Base-by-base conservation (phyloP, 805 yeast genomes). In the Yarrowia alimentaria region DNA sequence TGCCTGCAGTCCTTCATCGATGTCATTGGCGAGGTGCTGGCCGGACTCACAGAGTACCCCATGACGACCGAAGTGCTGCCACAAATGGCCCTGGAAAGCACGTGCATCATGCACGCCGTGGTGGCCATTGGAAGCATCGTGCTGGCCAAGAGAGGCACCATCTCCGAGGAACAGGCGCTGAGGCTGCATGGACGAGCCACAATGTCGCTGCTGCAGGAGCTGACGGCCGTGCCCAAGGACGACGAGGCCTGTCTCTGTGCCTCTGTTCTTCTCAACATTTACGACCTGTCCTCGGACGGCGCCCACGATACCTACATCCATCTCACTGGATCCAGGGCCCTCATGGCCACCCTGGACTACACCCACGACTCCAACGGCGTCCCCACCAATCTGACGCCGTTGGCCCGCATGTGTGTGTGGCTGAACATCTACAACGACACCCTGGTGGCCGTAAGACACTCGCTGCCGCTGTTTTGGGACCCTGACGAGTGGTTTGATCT, bases 231-330 rank as follows among this genome's bases (percentile, higher is more conserved):
- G 4, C 47, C 47, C 1, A 40, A 40, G 25, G 47, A 40, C 25
- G 47, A 40, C 14, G 47, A 40, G 18, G 47, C 47, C n/a, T 40
- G 47, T 40, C 10, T 40, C 25, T 40, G 47, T 19, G 47, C 47
- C 6, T 40, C 47, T 13, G 47, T 40, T 17, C 19, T 40, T 13
- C 33, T 40, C 7, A 40, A 40, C 33, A 40, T 40, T 19, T 40
- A 40, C 33, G 47, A 40, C 13, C 19, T 40, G 14, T 40, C 47
- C 8, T 40, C 47, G 4, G 47, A 40, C 12, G 47, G 47, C 6
- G 47, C 47, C 10, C 47, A 40, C 4, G 47, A 40, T 11, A 40
- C 47, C 14, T 40, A 40, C 18, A 40, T 40, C 10, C 47, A 40
- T 28, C 33, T 40, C 3, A 26, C 47, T 12, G 47, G 47, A 4